Base-by-base conservation (phyloP, 1,139 yeast genomes). In the Scheffersomyces titani region DNA sequence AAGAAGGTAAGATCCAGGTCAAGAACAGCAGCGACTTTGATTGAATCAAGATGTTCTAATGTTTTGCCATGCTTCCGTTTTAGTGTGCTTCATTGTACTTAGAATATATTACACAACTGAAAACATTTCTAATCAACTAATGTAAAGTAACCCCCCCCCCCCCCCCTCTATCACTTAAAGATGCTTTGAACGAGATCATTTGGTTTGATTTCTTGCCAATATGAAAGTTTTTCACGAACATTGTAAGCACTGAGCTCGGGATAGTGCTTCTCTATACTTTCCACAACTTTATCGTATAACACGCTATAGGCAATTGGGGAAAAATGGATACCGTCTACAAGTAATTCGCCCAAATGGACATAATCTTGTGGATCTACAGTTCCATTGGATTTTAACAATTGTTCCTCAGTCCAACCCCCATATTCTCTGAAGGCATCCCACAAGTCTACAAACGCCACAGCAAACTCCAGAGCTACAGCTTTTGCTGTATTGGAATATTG, bases 271-370 rank as follows among this genome's bases (percentile, higher is more conserved):
- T 69, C 63, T 36, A 88, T 83, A 1, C 73, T 65, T 11, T 68
- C 61, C 53, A 77, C 59, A 11, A 88, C 57, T 46, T 72, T 78
- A 13, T 80, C 72, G 63, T 70, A 87, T 60, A 86, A 69, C 1
- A 89, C 57, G 57, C 73, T 71, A 68, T 90, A 90, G 0, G 87
- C 91, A n/a, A 71, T 67, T 0, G 87, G 85, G 1, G 84, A 78
- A 67, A 80, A 88, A 68, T 91, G 97, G 50, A 91, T 72, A 0
- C 97, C 97, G 65, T 89, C 94, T 9, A 65, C 21, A 16, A 75
- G 59, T 36, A 67, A 65, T 5, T 59, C 61, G 0, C 59, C 57
- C 55, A 73, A 63, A 30, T 63, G 61, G 0, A 63, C 65, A 13
- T 54, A 55, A 7, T 62, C 57, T 16, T 20, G 18, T 13, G 20